Evolutionary conservation across 306 rosid species (phyloP), one percentile per base, ranked within the genome.

Genomic region (Medicago ruthenica): DNA sequence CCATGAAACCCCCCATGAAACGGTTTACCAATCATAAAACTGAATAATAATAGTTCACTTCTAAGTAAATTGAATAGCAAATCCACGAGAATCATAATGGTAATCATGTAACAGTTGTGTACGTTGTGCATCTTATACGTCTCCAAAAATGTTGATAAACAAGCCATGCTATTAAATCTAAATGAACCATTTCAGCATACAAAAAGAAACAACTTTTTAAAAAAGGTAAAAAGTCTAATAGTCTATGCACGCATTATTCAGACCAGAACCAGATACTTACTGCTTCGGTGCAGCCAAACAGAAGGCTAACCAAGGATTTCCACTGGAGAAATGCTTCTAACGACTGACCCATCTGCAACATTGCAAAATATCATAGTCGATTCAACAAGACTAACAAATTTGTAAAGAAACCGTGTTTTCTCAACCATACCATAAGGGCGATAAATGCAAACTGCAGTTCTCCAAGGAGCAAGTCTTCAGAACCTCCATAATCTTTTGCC

Each of bases 321-420:
- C 96, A 92, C 78, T 88, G 98, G 31, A 91, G 73, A 85, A 94
- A 94, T 76, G 94, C 97, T 88, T 92, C 93, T 42, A 94, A 89
- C 3, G 98, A 94, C 74, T 94, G 98, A 51, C 98, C 98, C 98
- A 94, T 92, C 96, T 92, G 83, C 87, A 69, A 9, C 59, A 62
- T 70, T 53, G 65, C 80, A 68, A 70, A 64, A 71, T 71, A 71
- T 79, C 67, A 82, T 39, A 61, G 47, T 68, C 50, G 71, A 71
- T 69, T 66, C 27, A 41, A 73, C 53, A 71, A 8, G 2, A 68
- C 60, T 12, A 59, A 65, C 39, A 74, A 76, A 73, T 39, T 14
- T 61, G 16, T 27, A 75, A 61, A 40, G 39, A 20, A 53, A 68
- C 34, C 18, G 50, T n/a, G 51, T 58, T 75, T 27, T 42, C 55